Evolutionary conservation across 495 filamentous ascomycete genomes (phyloP).

Genomic region (Neurospora sp.): DNA sequence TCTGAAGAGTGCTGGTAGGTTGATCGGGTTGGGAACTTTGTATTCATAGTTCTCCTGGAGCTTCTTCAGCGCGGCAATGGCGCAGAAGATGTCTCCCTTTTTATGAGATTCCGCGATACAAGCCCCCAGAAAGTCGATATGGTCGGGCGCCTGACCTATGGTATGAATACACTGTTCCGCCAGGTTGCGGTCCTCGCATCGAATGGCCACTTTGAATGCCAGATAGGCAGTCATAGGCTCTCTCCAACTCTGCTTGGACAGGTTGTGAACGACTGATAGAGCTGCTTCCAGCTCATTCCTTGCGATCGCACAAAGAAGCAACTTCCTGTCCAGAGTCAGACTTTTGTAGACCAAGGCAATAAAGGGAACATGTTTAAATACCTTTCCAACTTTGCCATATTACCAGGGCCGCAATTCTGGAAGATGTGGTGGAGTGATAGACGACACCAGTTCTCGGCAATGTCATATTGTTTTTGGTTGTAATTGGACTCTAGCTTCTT

Average conservation of each 20-base stretch:
- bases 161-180: constrained; percentile 47
- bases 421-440: constrained; percentile 60
- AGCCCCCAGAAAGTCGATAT: constrained; percentile 58
- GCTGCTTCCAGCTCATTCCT: constrained; percentile 44
- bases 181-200: constrained; percentile 44
- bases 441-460: constrained; percentile 60
- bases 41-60: constrained; percentile 47
- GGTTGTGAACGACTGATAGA: constrained; percentile 43
- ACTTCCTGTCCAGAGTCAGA: constrained; percentile 44
- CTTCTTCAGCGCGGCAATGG: constrained; percentile 47
- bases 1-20: constrained; percentile 60
- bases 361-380: constrained; percentile 5
- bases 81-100: constrained; percentile 46
- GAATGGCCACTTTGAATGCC: constrained; percentile 63
- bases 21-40: constrained; percentile 38
- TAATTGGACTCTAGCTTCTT: constrained; percentile 55
- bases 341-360: neutral
- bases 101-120: constrained; percentile 69
- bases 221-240: constrained; percentile 61
- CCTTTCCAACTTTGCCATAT: constrained; percentile 57
- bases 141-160: constrained; percentile 35
- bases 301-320: constrained; percentile 55
- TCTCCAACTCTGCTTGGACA: constrained; percentile 47
- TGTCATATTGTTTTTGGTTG: constrained; percentile 39
- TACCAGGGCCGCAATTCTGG: constrained; percentile 49